Evolutionary conservation across 202 grass and related monocot genomes (phyloP), one percentile per base, ranked within the genome.

Genomic region (Hordeum pubiflorum): DNA sequence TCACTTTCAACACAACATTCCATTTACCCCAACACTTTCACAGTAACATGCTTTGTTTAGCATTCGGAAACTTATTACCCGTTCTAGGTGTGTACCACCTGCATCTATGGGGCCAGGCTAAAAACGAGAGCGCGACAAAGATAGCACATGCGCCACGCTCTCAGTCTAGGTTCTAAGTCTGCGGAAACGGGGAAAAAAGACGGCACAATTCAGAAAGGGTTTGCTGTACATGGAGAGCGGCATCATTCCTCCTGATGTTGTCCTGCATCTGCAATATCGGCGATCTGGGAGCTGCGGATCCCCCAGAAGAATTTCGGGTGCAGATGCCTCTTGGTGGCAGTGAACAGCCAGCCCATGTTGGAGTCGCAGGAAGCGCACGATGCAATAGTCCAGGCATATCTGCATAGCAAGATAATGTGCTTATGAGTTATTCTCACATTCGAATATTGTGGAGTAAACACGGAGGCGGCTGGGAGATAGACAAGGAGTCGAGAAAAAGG

Each of bases 221-320:
- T 58, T 7, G 41, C 32, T 83, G 55, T 58, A 29, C 37, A 67
- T 13, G 64, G 46, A 67, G 65, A 10, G 8, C 26, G 11, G 21
- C 15, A 76, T 90, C 83, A 90, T 26, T 85, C 82, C 26, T 86
- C 81, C 74, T 71, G 33, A 60, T 85, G 77, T 36, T 39, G 56
- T 65, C 83, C 72, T 39, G 8, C 50, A 54, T 87, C 76, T 23
- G 74, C 82, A 71, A 90, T 85, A 61, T 99, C 96, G 17, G 87
- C 90, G 9, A 98, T 90, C 59, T 91, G 77, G 10, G 89, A 89
- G 55, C 90, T 95, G 14, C 96, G 86, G 23, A 98, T 88, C 17
- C 96, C 95, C 92, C 96, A 98, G 75, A 98, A 95, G 32, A 88
- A 98, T 62, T 69, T 88, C 2, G 92, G 96, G 2, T 74, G 66